Percentiles rank a stretch among this genome's conserved stretches.
These are phyloP conservation scores for Russula emetica DNA, from an alignment of 768 basidiomycete species.

Conservation along the genomic window DNA sequence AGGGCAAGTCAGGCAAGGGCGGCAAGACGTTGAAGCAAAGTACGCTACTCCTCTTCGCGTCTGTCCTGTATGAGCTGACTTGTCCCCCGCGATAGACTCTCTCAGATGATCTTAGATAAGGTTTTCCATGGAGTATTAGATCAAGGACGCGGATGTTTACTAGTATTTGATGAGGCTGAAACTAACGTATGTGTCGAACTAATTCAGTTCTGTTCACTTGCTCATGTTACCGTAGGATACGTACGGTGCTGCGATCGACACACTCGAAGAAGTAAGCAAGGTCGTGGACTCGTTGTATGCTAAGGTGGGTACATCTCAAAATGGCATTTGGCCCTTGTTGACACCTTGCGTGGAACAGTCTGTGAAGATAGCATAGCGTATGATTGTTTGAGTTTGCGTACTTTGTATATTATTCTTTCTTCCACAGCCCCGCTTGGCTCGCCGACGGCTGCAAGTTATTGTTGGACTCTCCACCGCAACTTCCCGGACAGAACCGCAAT, in stretches of 20 bases:
- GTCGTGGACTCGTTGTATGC: slow-evolving; percentile 93
- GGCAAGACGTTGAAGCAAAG: slow-evolving; percentile 90
- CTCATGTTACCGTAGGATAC: slow-evolving; percentile 51
- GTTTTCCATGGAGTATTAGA: slow-evolving; percentile 94
- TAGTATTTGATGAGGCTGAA: slow-evolving; percentile 86
- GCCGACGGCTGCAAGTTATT: not conserved
- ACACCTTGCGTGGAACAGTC: slow-evolving; percentile 13
- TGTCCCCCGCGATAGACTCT: slow-evolving; percentile 52
- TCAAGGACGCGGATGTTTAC: slow-evolving; percentile 85
- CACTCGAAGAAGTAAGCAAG: slow-evolving; percentile 83
- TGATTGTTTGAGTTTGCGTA: not conserved
- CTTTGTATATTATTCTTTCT: slow-evolving; percentile 2
- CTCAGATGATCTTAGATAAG: slow-evolving; percentile 98
- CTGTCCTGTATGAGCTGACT: not conserved
- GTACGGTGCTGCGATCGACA: slow-evolving; percentile 85
- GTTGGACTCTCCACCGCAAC: no score
- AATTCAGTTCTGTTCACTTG: slow-evolving; percentile 7
- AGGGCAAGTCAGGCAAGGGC: slow-evolving; percentile 76
- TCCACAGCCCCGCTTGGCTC: not conserved
- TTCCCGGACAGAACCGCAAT: no score
- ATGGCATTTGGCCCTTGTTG: not conserved
- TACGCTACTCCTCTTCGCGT: slow-evolving; percentile 38
- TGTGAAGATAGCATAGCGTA: slow-evolving; percentile 28
- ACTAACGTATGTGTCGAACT: slow-evolving; percentile 64
- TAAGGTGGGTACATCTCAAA: slow-evolving; percentile 49